These are phyloP conservation scores for Endocalyx cinctus DNA, from an alignment of 2,329 filamentous ascomycete species.

Conservation along the genomic window DNA sequence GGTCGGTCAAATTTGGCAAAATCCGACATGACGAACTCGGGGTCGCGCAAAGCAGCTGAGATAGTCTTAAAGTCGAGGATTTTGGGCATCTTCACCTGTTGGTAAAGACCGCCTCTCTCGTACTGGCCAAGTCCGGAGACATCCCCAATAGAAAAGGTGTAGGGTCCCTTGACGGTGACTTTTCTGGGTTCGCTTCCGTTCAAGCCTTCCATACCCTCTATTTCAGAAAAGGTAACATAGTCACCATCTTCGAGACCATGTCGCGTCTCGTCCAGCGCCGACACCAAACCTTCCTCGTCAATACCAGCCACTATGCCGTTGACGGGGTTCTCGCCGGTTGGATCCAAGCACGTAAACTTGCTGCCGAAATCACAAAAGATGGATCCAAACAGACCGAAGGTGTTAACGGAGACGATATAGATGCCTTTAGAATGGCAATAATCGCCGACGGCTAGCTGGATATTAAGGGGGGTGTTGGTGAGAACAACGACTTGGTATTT, in stretches of 20 bases:
- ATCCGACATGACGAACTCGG: constrained; percentile 87
- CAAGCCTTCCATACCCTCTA: constrained; percentile 85
- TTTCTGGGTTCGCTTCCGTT: constrained; percentile 83
- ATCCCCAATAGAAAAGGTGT: constrained; percentile 95
- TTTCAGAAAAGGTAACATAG: constrained; percentile 88
- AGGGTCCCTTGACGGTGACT: constrained; percentile 90
- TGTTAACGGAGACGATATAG: constrained; percentile 82
- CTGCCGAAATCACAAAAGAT: constrained; percentile 98
- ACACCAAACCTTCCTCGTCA: constrained; percentile 84
- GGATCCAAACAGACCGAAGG: constrained; percentile 88
- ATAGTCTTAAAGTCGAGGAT: constrained; percentile 83
- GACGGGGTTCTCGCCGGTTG: constrained; percentile 82
- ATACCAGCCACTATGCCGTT: constrained; percentile 88
- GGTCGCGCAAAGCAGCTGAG: constrained; percentile 72
- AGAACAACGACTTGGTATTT: constrained; percentile 90
- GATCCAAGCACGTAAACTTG: constrained; percentile 84
- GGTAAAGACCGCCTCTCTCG: constrained; percentile 80
- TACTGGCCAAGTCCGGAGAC: constrained; percentile 85
- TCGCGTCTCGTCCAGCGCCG: constrained; percentile 87
- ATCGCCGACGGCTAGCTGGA: constrained; percentile 80
- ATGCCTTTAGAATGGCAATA: constrained; percentile 95
- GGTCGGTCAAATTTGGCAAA: constrained; percentile 98
- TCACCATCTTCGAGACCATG: constrained; percentile 96
- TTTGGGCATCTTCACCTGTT: constrained; percentile 98
- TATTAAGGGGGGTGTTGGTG: constrained; percentile 74